phyloP scores from a whole-genome alignment of 805 yeast genomes.

The Spencermartinsiella europaea region DNA sequence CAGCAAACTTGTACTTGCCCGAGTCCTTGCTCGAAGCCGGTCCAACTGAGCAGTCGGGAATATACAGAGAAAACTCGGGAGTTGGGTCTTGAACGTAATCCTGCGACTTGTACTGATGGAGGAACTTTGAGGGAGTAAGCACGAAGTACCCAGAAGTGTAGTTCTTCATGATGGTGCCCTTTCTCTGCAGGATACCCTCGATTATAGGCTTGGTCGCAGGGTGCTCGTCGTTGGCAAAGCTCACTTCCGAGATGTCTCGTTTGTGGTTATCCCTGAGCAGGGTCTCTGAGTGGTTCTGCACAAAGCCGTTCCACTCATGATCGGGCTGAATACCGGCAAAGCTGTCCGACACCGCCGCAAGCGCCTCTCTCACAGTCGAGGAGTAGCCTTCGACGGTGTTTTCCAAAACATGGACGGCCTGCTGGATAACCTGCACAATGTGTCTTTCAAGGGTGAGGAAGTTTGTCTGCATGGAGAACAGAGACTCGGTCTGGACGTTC shows the following conservation, averaged over 20 bases:
- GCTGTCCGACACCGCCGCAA: slow-evolving; percentile 28
- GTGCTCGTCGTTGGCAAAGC: slow-evolving; percentile 39
- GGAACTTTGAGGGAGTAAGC: slow-evolving; percentile 40
- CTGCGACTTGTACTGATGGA: slow-evolving; percentile 44
- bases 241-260: slow-evolving; percentile 34
- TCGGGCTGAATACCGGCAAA: slow-evolving; percentile 35
- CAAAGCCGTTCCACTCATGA: slow-evolving; percentile 44
- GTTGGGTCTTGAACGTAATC: slow-evolving; percentile 38
- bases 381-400: slow-evolving; percentile 31
- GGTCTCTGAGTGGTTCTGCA: slow-evolving; percentile 28
- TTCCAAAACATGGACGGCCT: slow-evolving; percentile 32
- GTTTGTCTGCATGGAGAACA: slow-evolving; percentile 38
- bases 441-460: slow-evolving; percentile 41
- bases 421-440: slow-evolving; percentile 39
- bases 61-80: slow-evolving; percentile 42
- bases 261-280: slow-evolving; percentile 34
- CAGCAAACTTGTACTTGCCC: slow-evolving; percentile 37
- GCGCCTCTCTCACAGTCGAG: slow-evolving; percentile 28
- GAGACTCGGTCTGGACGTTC: slow-evolving; percentile 41
- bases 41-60: slow-evolving; percentile 44
- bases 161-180: slow-evolving; percentile 39
- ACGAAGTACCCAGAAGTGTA: slow-evolving; percentile 43
- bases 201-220: slow-evolving; percentile 40
- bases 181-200: slow-evolving; percentile 44
- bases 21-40: slow-evolving; percentile 29